Base-by-base conservation (phyloP, 2,329 filamentous ascomycete genomes). In the Stagonosporopsis chrysanthemi region DNA sequence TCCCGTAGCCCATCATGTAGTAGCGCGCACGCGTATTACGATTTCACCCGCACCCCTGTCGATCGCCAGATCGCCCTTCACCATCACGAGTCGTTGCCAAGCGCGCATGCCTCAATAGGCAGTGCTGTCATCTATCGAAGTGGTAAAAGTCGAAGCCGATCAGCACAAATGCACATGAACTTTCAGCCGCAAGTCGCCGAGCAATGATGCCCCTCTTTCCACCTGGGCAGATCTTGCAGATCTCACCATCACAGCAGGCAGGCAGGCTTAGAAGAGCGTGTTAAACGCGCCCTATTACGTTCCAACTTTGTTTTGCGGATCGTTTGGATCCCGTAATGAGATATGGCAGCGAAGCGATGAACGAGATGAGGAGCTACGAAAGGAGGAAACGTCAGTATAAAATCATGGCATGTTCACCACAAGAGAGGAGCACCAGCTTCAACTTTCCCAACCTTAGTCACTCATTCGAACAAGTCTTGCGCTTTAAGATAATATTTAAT, bases 11-110 rank as follows among this genome's bases (percentile, higher is more conserved):
- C 22, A n/a, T 43, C 40, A 4, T n/a, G 23, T 22, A 12, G 33
- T 44, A 48, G 39, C 26, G 40, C 28, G 45, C 40, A 53, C 41
- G 45, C 41, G 28, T 26, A 19, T 22, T 22, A 28, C 29, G 51
- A 26, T 28, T 36, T 42, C 22, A 42, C 31, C 50, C 43, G 56
- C 45, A 31, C 56, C 56, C 56, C 56, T 58, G 50, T 53, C 55
- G 55, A 58, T 58, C 55, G 17, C 54, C 33, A 33, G 31, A 41
- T n/a, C 17, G 11, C 31, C 31, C 49, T 45, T 38, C 44, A 53
- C 28, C 22, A 45, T 28, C 22, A 49, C 39, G 33, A 41, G n/a
- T 28, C 22, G 33, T 40, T 19, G 22, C 31, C 22, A 45, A 45
- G 19, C 22, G 12, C 39, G 9, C 43, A 42, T 52, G 15, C 48